phyloP scores from a whole-genome alignment of 2,329 filamentous ascomycete species.

The Zopfia rhizophila region DNA sequence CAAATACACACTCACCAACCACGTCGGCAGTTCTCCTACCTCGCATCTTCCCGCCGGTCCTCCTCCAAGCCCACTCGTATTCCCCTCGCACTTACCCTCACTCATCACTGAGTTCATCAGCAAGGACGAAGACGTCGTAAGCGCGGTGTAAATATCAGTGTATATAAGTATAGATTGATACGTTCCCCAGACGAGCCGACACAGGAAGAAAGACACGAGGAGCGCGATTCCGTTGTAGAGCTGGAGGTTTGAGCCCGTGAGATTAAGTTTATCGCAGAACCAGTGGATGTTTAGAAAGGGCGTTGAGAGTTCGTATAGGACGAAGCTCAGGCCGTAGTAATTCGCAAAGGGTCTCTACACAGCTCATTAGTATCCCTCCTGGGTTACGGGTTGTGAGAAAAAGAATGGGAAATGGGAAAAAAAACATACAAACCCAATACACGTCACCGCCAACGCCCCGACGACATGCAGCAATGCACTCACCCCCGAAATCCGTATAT shows the following conservation, averaged over 20 bases:
- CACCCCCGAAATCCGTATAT: constrained; percentile 76
- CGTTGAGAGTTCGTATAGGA: constrained; percentile 86
- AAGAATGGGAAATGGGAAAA: constrained; percentile 14
- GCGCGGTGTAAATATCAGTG: constrained; percentile 69
- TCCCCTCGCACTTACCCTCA: constrained; percentile 59
- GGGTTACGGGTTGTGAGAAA: not conserved
- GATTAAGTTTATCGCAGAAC: constrained; percentile 86
- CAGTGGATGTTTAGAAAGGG: constrained; percentile 89
- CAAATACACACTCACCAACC: constrained; percentile 76
- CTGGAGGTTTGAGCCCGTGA: constrained; percentile 79
- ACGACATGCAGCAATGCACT: constrained; percentile 80
- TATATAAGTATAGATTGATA: constrained; percentile 74
- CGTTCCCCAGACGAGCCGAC: constrained; percentile 80
- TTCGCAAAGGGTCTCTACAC: constrained; percentile 81
- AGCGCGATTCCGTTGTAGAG: constrained; percentile 80
- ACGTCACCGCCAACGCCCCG: constrained; percentile 77
- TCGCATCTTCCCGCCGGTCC: constrained; percentile 32
- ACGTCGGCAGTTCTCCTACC: constrained; percentile 65
- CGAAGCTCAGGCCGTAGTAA: constrained; percentile 82
- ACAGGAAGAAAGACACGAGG: constrained; percentile 77
- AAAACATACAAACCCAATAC: constrained; percentile 77
- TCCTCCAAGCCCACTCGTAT: constrained; percentile 43
- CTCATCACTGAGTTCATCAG: constrained; percentile 30
- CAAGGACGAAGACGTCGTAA: constrained; percentile 35
- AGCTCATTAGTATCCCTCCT: constrained; percentile 18